phyloP scores from a whole-genome alignment of 1,139 yeast species.

The Taphrina confusa region DNA sequence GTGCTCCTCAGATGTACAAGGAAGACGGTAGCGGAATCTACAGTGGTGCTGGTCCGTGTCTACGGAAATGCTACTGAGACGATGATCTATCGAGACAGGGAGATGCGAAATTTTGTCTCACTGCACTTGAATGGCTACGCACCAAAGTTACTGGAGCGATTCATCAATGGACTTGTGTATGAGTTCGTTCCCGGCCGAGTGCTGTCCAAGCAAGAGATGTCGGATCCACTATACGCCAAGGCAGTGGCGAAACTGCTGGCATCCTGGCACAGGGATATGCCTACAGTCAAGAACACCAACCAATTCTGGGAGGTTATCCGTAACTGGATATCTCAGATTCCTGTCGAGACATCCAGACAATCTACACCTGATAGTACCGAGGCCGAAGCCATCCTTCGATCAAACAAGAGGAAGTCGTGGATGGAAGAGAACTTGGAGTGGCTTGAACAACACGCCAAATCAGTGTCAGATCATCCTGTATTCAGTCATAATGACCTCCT shows the following conservation, averaged over 20 bases:
- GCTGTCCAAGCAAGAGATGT: conserved; percentile 11
- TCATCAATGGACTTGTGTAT: conserved; percentile 72
- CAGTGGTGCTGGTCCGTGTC: conserved; percentile 63
- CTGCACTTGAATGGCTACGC: conserved; percentile 65
- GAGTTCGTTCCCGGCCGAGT: conserved; percentile 67
- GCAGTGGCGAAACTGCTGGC: conserved; percentile 71
- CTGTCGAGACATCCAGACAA: conserved; percentile 39
- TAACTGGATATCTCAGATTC: conserved; percentile 26
- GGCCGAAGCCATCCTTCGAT: conserved; percentile 4
- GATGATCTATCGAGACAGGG: conserved; percentile 74
- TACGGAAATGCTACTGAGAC: conserved; percentile 75
- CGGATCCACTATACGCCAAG: conserved; percentile 46
- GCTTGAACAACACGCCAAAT: conserved; percentile 14
- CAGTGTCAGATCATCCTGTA: conserved; percentile 17
- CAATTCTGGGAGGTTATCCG: conserved; percentile 30
- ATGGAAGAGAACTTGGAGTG: neutral
- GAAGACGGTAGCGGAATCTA: conserved; percentile 42
- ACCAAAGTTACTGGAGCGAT: conserved; percentile 67
- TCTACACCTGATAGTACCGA: neutral
- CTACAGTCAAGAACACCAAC: conserved; percentile 2
- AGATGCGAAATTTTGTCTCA: conserved; percentile 68
- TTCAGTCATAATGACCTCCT: conserved; percentile 34
- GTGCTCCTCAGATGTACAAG: conserved; percentile 38
- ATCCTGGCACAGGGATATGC: conserved; percentile 58
- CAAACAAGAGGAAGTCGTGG: conserved; percentile 3